These are phyloP conservation scores for Oryza australiensis DNA, from an alignment of 176 grass and related monocot species.

Conservation along the genomic window DNA sequence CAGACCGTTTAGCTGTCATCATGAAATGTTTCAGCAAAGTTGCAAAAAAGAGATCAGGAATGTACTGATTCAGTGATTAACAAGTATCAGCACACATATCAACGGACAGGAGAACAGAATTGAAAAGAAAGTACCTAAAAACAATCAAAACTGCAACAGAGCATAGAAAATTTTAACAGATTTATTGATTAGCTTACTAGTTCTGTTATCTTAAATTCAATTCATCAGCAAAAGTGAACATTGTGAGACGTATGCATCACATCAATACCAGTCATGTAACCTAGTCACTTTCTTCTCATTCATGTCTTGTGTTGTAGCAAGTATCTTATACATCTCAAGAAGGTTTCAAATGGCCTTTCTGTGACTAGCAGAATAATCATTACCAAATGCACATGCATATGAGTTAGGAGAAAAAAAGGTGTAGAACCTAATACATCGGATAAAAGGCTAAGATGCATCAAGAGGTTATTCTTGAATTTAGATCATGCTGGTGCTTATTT, in stretches of 20 bases:
- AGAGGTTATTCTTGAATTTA: slow-evolving; percentile 5
- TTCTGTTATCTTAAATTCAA: neutral
- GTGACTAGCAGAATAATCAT: slow-evolving; percentile 3
- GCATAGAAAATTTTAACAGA: neutral
- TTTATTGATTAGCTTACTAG: neutral
- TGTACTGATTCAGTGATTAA: neutral
- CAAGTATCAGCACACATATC: neutral
- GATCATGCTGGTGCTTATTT: neutral
- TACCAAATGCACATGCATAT: slow-evolving; percentile 10
- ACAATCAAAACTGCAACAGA: neutral
- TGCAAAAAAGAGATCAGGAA: neutral
- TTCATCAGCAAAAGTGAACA: neutral
- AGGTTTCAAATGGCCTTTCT: neutral
- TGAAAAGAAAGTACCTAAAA: neutral
- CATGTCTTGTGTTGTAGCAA: neutral
- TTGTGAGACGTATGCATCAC: neutral
- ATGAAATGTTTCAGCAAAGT: neutral
- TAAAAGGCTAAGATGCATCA: neutral
- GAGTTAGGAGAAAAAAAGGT: neutral
- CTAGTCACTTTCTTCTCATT: slow-evolving; percentile 18
- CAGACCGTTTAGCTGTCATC: neutral
- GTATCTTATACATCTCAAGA: neutral
- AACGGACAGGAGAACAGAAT: neutral
- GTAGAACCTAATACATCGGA: slow-evolving; percentile 13
- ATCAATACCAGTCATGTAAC: neutral